These are phyloP conservation scores for Dillenia suffruticosa DNA, from an alignment of 164 flowering plant genomes.

Conservation along the genomic window DNA sequence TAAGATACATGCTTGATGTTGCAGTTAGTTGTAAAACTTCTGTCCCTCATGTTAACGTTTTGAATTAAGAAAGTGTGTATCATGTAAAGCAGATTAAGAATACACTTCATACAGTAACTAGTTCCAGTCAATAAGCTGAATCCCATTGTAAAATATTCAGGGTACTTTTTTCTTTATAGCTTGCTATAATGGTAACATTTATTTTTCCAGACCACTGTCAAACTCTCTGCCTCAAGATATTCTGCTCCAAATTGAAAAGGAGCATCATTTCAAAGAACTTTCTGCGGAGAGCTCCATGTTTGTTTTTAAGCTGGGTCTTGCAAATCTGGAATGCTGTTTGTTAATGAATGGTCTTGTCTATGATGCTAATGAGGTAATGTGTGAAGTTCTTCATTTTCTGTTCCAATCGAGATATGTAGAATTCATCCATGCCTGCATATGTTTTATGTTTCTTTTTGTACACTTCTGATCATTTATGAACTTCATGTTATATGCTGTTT, in stretches of 20 bases:
- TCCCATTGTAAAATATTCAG: too few relatives aligned
- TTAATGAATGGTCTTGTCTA: slow-evolving; percentile 93
- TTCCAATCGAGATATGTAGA: too few relatives aligned
- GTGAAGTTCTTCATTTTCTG: too few relatives aligned
- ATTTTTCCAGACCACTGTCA: slow-evolving; percentile 47
- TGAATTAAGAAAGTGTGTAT: too few relatives aligned
- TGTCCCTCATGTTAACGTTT: neutral
- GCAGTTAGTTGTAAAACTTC: neutral
- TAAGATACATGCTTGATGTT: slow-evolving; percentile 16
- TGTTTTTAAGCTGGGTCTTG: slow-evolving; percentile 76
- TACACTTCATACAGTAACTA: too few relatives aligned
- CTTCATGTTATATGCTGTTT: too few relatives aligned
- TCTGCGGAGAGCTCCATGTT: slow-evolving; percentile 75
- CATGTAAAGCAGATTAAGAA: too few relatives aligned
- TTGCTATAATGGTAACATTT: neutral
- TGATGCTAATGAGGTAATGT: slow-evolving; percentile 75
- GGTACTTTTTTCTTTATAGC: too few relatives aligned
- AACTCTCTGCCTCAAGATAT: slow-evolving; percentile 83
- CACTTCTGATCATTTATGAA: too few relatives aligned
- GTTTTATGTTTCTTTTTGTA: too few relatives aligned
- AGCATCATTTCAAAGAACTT: slow-evolving; percentile 44
- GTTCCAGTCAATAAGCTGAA: too few relatives aligned
- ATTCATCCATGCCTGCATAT: too few relatives aligned
- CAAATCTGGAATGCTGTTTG: slow-evolving; percentile 64
- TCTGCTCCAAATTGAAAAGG: slow-evolving; percentile 67